A percentile compares a stretch with the other conserved stretches of the same genome.
These are phyloP conservation scores for Saprolegnia parasitica DNA, from an alignment of 352 stramenopile genomes.

Conservation along the genomic window DNA sequence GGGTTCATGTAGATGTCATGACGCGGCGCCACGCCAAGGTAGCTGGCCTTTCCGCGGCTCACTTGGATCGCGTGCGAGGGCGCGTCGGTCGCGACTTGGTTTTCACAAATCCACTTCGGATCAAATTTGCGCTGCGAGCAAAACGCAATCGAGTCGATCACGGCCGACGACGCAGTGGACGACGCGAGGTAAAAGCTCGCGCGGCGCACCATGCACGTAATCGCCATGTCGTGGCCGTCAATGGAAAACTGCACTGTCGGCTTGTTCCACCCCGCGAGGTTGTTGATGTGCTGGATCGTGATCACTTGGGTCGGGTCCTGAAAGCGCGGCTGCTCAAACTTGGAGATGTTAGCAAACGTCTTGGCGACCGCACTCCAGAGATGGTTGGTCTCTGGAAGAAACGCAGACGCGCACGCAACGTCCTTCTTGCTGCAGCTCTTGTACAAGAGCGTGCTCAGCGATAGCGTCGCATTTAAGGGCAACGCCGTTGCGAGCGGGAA, in stretches of 20 bases:
- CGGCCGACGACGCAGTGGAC: slow-evolving; percentile 4
- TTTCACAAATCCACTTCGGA: slow-evolving; percentile 33
- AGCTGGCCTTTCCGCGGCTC: slow-evolving; percentile 27
- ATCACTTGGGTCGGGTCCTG: background rate
- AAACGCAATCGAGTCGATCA: slow-evolving; percentile 32
- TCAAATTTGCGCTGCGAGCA: slow-evolving; percentile 32
- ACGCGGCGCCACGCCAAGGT: slow-evolving; percentile 27
- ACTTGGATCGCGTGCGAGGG: slow-evolving; percentile 30
- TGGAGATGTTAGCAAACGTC: slow-evolving; percentile 25
- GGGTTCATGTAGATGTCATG: slow-evolving; percentile 32
- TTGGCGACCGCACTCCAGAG: slow-evolving; percentile 23
- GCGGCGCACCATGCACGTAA: slow-evolving; percentile 30
- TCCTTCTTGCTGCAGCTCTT: slow-evolving; percentile 28
- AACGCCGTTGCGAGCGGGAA: background rate
- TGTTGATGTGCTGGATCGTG: slow-evolving; percentile 8
- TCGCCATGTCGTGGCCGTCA: slow-evolving; percentile 5
- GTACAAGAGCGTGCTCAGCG: slow-evolving; percentile 29
- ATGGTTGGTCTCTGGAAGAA: slow-evolving; percentile 28
- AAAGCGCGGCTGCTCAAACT: slow-evolving; percentile 30
- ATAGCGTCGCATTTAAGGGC: slow-evolving; percentile 22
- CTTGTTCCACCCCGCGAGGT: slow-evolving; percentile 29
- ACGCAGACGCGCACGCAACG: slow-evolving; percentile 24
- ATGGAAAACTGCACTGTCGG: slow-evolving; percentile 27
- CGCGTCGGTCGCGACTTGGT: slow-evolving; percentile 28
- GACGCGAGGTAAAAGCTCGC: slow-evolving; percentile 20